phyloP scores from a whole-genome alignment of 148 eudicot genomes.

The Diospyros lotus region DNA sequence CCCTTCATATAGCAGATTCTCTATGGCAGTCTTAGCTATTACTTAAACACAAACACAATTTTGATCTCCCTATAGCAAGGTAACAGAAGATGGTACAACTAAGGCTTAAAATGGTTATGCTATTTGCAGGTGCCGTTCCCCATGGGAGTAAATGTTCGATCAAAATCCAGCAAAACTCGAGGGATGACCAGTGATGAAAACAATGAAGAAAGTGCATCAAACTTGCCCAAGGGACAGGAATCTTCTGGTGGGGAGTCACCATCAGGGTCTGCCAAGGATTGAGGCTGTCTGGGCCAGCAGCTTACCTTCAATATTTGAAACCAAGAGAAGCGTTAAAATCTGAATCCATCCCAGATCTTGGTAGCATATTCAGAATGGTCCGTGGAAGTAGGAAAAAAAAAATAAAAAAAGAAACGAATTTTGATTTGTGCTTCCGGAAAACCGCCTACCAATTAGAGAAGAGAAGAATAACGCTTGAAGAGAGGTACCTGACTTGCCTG shows the following conservation, averaged over 20 bases:
- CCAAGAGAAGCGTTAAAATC: not conserved
- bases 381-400: conserved; percentile 3
- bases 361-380: conserved; percentile 19
- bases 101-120: not conserved
- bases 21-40: too few species aligned
- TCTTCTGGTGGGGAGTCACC: conserved; percentile 44
- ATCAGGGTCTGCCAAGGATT: conserved; percentile 45
- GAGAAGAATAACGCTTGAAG: conserved; percentile 3
- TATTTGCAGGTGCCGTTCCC: conserved; percentile 77
- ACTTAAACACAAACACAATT: not conserved
- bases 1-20: too few species aligned
- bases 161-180: conserved; percentile 46
- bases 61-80: not conserved
- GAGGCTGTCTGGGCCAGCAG: conserved; percentile 48
- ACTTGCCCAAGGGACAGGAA: conserved; percentile 39
- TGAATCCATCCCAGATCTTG: conserved; percentile 21
- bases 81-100: not conserved
- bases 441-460: not conserved
- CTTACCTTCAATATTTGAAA: conserved; percentile 11
- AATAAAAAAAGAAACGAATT: not conserved
- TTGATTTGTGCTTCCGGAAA: conserved; percentile 10
- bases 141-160: conserved; percentile 59
- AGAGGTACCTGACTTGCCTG: conserved; percentile 3
- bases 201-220: conserved; percentile 34
- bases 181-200: conserved; percentile 44